A percentile compares a stretch with the other conserved stretches of the same genome.
phyloP scores from a whole-genome alignment of 208 protist genomes.

The Leishmania amazonensis region DNA sequence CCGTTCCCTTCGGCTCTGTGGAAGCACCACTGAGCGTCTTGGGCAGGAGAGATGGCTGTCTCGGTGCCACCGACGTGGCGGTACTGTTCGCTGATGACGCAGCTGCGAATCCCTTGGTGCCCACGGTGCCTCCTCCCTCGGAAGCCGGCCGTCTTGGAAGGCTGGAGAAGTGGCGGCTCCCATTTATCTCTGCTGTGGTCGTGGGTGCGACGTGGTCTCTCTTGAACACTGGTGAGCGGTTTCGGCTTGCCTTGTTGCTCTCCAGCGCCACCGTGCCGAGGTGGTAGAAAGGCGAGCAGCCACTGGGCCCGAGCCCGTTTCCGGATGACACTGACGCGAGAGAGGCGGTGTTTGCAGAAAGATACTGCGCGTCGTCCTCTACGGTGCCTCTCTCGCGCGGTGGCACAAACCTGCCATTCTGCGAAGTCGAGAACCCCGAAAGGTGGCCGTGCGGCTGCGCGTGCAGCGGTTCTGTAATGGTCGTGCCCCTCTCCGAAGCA shows the following conservation, averaged over 20 bases:
- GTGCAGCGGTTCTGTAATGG: background rate
- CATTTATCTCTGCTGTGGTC: too few relatives aligned
- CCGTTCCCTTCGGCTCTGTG: background rate
- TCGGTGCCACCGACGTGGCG: background rate
- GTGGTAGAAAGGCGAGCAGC: constrained; percentile 11
- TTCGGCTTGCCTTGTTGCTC: background rate
- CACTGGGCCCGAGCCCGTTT: background rate
- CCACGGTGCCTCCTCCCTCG: too few relatives aligned
- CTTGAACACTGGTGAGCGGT: background rate
- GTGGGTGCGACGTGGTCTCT: background rate
- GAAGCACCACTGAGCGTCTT: background rate
- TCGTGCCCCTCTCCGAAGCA: background rate
- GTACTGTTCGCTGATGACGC: background rate
- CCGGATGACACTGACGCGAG: background rate
- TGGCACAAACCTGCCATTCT: background rate
- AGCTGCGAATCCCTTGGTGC: background rate
- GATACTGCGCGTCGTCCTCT: background rate
- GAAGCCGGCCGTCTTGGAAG: background rate
- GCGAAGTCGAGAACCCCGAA: constrained; percentile 5
- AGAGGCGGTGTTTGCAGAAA: background rate
- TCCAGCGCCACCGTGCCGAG: background rate
- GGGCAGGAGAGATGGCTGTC: background rate
- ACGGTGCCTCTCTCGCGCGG: background rate
- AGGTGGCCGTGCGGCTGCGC: background rate
- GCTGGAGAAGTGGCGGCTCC: background rate